Evolutionary conservation across 345 rosid genomes (phyloP).

Genomic region (Eucalyptus microcorys): DNA sequence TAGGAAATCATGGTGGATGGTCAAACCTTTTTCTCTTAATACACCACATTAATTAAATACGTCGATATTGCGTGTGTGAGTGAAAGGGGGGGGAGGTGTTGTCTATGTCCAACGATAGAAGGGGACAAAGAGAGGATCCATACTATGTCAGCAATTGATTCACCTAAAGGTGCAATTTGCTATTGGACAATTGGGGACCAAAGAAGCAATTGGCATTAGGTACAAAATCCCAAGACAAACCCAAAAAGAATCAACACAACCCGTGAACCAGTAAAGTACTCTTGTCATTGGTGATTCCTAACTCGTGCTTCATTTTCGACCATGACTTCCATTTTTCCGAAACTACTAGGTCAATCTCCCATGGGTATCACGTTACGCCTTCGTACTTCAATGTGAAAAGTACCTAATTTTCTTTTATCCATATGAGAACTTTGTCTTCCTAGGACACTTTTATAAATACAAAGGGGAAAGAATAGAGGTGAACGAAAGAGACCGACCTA

Average conservation of each 20-base stretch:
- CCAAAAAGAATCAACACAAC: not conserved
- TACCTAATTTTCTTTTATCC: not conserved
- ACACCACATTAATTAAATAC: not conserved
- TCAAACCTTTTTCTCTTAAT: not conserved
- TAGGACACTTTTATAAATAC: fast-evolving
- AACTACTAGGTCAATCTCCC: not conserved
- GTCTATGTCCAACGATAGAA: not conserved
- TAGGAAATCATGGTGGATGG: not conserved
- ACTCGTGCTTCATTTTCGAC: not conserved
- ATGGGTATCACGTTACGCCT: not conserved
- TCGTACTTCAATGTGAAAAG: not conserved
- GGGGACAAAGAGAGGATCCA: not conserved
- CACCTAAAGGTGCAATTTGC: not conserved
- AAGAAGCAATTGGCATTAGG: not conserved
- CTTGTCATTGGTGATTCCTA: not conserved
- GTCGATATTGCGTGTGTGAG: not conserved
- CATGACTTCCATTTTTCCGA: not conserved
- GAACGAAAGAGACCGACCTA: not conserved
- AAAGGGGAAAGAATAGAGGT: not conserved
- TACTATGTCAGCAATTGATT: not conserved
- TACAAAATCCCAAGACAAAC: not conserved
- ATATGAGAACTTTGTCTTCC: not conserved
- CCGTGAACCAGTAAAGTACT: not conserved
- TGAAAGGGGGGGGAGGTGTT: too few relatives aligned
- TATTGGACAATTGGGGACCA: not conserved